Conservation (phyloP, 1,284 basidiomycete genomes). For the Cystobasidiaceae sp. region DNA sequence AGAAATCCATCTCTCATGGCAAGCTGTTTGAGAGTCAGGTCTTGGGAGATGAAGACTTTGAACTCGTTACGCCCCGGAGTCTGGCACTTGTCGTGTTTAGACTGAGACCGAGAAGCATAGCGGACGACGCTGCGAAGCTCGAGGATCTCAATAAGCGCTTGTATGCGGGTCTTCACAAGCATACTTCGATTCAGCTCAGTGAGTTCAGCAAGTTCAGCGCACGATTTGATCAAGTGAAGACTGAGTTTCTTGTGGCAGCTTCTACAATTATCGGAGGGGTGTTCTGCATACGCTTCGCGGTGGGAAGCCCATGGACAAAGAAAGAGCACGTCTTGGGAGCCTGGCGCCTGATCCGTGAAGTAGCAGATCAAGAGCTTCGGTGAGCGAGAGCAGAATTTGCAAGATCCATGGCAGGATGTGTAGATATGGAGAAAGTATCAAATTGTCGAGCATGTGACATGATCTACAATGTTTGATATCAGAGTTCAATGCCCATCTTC, state of each 20-base stretch:
- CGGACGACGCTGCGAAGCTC: background rate
- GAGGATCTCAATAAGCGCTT: constrained; percentile 28
- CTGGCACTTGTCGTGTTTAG: constrained; percentile 73
- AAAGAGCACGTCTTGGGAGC: constrained; percentile 61
- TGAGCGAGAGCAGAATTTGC: no score
- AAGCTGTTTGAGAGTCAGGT: constrained; percentile 60
- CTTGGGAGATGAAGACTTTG: constrained; percentile 53
- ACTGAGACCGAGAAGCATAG: constrained; percentile 44
- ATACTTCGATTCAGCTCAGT: constrained; percentile 30
- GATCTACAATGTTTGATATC: no score
- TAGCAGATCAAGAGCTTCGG: constrained; percentile 16
- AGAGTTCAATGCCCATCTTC: no score
- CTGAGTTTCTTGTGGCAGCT: background rate
- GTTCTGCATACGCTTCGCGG: constrained; percentile 67
- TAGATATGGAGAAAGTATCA: no score
- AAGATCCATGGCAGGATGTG: no score
- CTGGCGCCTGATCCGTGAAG: constrained; percentile 52
- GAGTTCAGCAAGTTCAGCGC: background rate
- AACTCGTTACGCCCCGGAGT: constrained; percentile 59
- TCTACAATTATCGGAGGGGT: constrained; percentile 55
- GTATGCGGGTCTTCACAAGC: constrained; percentile 26
- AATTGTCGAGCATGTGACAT: no score
- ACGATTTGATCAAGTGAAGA: background rate
- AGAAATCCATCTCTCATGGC: constrained; percentile 61
- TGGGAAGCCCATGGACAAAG: constrained; percentile 64